Evolutionary conservation across 202 grass and related monocot genomes (phyloP), one percentile per base, ranked within the genome.

Genomic region (Zoysia matrella): DNA sequence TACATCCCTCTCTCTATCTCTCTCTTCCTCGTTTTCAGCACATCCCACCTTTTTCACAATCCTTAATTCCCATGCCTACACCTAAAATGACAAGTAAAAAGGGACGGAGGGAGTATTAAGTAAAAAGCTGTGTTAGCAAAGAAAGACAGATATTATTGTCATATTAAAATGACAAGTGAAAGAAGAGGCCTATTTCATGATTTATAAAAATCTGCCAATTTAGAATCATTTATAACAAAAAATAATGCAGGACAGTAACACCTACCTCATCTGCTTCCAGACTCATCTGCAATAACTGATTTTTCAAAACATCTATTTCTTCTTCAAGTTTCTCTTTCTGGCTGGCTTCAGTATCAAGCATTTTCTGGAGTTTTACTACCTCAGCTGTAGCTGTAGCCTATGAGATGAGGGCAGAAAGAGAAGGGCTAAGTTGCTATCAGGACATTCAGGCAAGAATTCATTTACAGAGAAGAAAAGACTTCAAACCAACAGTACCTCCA

Each of bases 271-370:
- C 91, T 43, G 97, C 93, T 88, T 99, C 93, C 65, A 99, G 2
- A 65, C 97, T 94, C 67, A 97, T 78, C 80, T 99, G 97, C 82
- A 99, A 73, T 83, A 99, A 86, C 54, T 97, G 97, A 85, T 88
- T 88, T 80, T 85, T 99, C 72, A 99, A 80, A 85, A 82, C 62
- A 69, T 84, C 71, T 79, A 99, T 97, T 78, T 99, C 91, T 88
- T 97, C 91, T 88, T 99, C 97, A 14, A 99, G 89, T 78, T 92
- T 99, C 48, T 92, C 87, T 70, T 97, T 99, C 83, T 91, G 89
- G 65, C 89, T 92, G 80, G 80, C 88, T 91, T 99, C 97, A 60
- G 72, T 89, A 65, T 94, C 91, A 55, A 97, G 84, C 82, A 97
- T 90, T 84, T 94, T 94, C 14, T 60, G 83, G 47, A 99, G 87